phyloP scores from a whole-genome alignment of 805 yeast species.

The Candida verbasci region DNA sequence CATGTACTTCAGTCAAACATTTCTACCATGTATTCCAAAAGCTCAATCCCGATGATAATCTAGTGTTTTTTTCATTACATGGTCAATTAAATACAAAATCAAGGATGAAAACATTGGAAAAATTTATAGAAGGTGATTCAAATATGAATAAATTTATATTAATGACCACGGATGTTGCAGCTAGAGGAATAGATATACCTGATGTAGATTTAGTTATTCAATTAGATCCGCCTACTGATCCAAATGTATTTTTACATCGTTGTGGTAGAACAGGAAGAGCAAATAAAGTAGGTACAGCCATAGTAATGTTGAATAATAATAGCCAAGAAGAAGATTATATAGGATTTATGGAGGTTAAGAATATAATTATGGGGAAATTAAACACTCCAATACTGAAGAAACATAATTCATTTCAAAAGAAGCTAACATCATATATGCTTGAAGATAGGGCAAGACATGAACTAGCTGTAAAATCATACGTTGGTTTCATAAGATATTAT shows the following conservation, averaged over 20 bases:
- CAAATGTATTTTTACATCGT: constrained; percentile 87
- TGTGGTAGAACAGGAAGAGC: constrained; percentile 97
- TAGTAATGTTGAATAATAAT: constrained; percentile 67
- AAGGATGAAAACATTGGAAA: constrained; percentile 65
- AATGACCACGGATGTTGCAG: constrained; percentile 97
- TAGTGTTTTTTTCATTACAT: constrained; percentile 69
- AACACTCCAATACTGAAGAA: constrained; percentile 17
- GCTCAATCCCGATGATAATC: constrained; percentile 24
- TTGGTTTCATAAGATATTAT: constrained; percentile 78
- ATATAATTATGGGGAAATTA: constrained; percentile 46
- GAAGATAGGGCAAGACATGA: constrained; percentile 81
- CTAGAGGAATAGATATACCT: constrained; percentile 93
- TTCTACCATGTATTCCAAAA: constrained; percentile 56
- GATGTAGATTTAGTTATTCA: constrained; percentile 94
- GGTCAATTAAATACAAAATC: constrained; percentile 86
- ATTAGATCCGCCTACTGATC: constrained; percentile 90
- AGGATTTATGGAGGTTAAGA: constrained; percentile 71
- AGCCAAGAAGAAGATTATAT: constrained; percentile 76
- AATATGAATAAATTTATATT: constrained; percentile 50
- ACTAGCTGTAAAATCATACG: constrained; percentile 71
- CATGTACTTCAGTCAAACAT: constrained; percentile 78
- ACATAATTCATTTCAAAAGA: constrained; percentile 22
- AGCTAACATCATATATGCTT: constrained; percentile 50
- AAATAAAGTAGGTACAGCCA: constrained; percentile 73
- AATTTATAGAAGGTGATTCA: constrained; percentile 48